These are phyloP conservation scores for Ensete glaucum DNA, from an alignment of 176 grass and related monocot genomes.

Conservation along the genomic window DNA sequence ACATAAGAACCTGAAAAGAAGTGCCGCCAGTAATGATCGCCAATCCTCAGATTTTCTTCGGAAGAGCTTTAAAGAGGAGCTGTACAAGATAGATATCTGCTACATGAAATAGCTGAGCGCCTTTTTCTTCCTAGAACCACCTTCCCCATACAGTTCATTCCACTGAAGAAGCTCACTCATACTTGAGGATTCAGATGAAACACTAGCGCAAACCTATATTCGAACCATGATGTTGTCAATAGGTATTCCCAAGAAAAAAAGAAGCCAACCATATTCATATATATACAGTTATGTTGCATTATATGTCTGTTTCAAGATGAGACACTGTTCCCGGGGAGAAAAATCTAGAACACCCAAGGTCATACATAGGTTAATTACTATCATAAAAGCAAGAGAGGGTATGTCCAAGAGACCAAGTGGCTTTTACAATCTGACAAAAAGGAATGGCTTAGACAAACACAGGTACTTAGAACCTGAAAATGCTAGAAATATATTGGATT, in stretches of 20 bases:
- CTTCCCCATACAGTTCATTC: constrained; percentile 93
- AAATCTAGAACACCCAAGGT: too few relatives aligned
- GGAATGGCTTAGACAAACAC: too few relatives aligned
- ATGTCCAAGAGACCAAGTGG: too few relatives aligned
- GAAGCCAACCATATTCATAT: not conserved
- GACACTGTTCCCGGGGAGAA: too few relatives aligned
- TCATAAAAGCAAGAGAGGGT: too few relatives aligned
- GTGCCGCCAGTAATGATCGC: constrained; percentile 2
- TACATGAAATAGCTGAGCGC: constrained; percentile 99
- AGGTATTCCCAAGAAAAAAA: not conserved
- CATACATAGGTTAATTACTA: too few relatives aligned
- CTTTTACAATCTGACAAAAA: too few relatives aligned
- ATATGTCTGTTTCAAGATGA: too few relatives aligned
- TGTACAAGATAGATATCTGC: constrained; percentile 19
- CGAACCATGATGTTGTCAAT: not conserved
- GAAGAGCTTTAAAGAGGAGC: not conserved
- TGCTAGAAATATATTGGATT: too few relatives aligned
- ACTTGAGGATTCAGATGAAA: constrained; percentile 79
- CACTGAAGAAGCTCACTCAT: constrained; percentile 85
- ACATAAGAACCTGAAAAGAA: not conserved
- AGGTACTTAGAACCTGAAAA: too few relatives aligned
- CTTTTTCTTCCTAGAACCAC: constrained; percentile 91
- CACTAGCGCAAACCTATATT: constrained; percentile 84
- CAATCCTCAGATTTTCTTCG: not conserved
- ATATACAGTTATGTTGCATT: not conserved